These are phyloP conservation scores for Diversispora eburnea DNA, from an alignment of 192 early-diverging fungal species.

Conservation along the genomic window DNA sequence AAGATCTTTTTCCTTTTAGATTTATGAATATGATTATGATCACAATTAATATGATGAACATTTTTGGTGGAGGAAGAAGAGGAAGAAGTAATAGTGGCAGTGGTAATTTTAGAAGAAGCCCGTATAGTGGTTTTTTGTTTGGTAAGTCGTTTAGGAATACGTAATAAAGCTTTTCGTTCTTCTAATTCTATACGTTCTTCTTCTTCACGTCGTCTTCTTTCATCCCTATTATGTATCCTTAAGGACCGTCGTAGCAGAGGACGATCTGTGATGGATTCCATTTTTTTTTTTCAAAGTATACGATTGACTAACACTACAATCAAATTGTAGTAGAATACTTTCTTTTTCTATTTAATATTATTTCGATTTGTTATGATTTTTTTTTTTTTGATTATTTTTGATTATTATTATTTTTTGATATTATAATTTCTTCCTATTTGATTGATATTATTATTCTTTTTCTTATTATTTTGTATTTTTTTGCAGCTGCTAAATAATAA, in stretches of 20 bases:
- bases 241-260: conserved; percentile 1
- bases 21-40: not conserved
- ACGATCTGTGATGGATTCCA: not conserved
- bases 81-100: not conserved
- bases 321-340: no score
- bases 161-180: not conserved
- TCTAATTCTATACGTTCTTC: conserved; percentile 7
- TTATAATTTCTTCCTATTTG: no score
- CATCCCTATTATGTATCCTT: conserved; percentile 11
- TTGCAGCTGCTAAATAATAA: no score
- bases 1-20: conserved; percentile 13
- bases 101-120: not conserved
- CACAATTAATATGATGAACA: no score
- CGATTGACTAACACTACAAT: no score
- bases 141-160: conserved; percentile 14
- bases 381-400: no score
- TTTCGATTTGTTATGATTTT: no score
- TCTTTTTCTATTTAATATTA: no score
- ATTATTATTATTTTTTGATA: no score
- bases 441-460: no score
- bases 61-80: not conserved
- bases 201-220: conserved; percentile 16
- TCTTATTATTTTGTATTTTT: no score
- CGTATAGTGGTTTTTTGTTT: not conserved
- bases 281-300: no score